Conservation (phyloP, 208 protist species). For the Paratrypanosoma confusum region DNA sequence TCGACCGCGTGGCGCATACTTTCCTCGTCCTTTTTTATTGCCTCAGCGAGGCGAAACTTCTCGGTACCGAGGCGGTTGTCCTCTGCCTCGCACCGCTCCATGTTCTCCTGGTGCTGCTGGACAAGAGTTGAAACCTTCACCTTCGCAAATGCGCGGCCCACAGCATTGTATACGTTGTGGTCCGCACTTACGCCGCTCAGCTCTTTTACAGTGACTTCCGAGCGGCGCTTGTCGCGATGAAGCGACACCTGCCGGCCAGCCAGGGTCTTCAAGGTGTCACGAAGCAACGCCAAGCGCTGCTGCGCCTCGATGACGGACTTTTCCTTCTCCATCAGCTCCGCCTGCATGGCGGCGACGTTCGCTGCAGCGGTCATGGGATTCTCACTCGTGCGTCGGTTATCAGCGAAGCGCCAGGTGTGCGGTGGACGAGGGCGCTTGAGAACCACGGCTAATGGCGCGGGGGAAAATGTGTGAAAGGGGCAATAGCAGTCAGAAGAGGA, state of each 20-base stretch:
- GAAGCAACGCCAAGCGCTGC: slow-evolving; percentile 65
- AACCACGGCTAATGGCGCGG: too few species aligned
- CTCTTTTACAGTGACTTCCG: slow-evolving; percentile 71
- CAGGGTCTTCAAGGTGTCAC: slow-evolving; percentile 70
- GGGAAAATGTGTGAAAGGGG: too few species aligned
- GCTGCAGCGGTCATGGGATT: too few species aligned
- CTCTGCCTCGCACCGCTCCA: slow-evolving; percentile 71
- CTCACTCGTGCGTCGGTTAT: too few species aligned
- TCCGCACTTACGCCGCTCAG: slow-evolving; percentile 45
- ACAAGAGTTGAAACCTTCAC: slow-evolving; percentile 53
- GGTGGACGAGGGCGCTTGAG: too few species aligned
- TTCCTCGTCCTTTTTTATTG: slow-evolving; percentile 56
- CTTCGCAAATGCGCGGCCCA: slow-evolving; percentile 75
- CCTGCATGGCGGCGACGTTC: slow-evolving; percentile 31
- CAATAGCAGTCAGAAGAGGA: too few species aligned
- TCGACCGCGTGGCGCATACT: slow-evolving; percentile 56
- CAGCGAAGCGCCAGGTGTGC: too few species aligned
- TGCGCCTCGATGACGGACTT: slow-evolving; percentile 74
- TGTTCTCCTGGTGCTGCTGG: slow-evolving; percentile 43
- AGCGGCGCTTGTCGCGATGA: slow-evolving; percentile 46
- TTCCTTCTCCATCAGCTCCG: slow-evolving; percentile 85
- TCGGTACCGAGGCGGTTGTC: slow-evolving; percentile 53
- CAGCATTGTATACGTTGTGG: slow-evolving; percentile 66
- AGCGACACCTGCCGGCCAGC: slow-evolving; percentile 64
- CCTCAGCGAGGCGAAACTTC: slow-evolving; percentile 72